A percentile compares a stretch with the other conserved stretches of the same genome.
Evolutionary conservation across 805 yeast species (phyloP).

Genomic region (Pichia deserticola): DNA sequence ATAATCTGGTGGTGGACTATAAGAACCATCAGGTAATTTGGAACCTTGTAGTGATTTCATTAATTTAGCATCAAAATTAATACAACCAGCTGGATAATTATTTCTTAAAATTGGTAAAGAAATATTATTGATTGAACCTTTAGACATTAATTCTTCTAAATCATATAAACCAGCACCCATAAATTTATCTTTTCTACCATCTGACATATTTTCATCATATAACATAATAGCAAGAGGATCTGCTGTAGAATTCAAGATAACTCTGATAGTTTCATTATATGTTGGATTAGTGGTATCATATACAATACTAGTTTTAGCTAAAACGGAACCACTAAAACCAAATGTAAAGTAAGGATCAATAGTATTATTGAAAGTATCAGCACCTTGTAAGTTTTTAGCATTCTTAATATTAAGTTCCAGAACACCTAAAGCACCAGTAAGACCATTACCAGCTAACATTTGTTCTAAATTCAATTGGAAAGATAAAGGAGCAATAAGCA

Average conservation of each 20-base stretch:
- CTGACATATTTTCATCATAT: slow-evolving; percentile 60
- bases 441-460: slow-evolving; percentile 72
- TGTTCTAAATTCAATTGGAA: slow-evolving; percentile 91
- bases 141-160: slow-evolving; percentile 54
- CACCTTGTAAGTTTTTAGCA: slow-evolving; percentile 64
- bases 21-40: slow-evolving; percentile 70
- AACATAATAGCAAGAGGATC: slow-evolving; percentile 74
- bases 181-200: slow-evolving; percentile 63
- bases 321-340: slow-evolving; percentile 49
- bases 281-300: slow-evolving; percentile 63
- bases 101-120: slow-evolving; percentile 63
- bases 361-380: slow-evolving; percentile 65
- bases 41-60: slow-evolving; percentile 65
- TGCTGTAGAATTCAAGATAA: slow-evolving; percentile 65
- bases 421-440: slow-evolving; percentile 81
- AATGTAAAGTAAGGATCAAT: slow-evolving; percentile 84
- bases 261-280: slow-evolving; percentile 74
- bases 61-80: slow-evolving; percentile 62
- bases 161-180: slow-evolving; percentile 75
- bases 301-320: slow-evolving; percentile 64
- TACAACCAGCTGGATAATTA: slow-evolving; percentile 73
- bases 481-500: slow-evolving; percentile 82
- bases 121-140: slow-evolving; percentile 41
- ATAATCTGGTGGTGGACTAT: slow-evolving; percentile 80
- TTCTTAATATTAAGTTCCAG: slow-evolving; percentile 58